These are phyloP conservation scores for Phytophthora megakarya DNA, from an alignment of 352 stramenopile species.

Conservation along the genomic window DNA sequence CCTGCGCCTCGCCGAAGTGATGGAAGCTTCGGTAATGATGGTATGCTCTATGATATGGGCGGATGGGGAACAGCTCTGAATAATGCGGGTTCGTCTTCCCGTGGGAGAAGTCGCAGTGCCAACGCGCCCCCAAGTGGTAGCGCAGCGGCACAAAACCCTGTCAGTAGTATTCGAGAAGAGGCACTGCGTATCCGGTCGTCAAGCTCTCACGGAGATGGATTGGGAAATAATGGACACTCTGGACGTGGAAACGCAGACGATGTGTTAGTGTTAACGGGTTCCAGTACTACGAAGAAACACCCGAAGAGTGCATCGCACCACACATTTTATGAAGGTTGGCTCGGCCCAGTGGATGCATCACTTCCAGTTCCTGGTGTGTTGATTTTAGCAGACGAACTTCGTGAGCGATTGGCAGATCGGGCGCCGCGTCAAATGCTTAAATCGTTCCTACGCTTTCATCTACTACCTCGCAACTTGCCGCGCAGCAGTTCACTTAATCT, in stretches of 20 bases:
- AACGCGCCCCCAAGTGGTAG: constrained; percentile 18
- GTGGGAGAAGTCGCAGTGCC: constrained; percentile 27
- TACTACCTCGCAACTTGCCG: constrained; percentile 64
- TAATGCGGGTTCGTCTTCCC: constrained; percentile 17
- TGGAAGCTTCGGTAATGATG: constrained; percentile 37
- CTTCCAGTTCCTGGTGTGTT: constrained; percentile 74
- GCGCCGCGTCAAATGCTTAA: constrained; percentile 43
- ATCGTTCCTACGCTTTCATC: constrained; percentile 50
- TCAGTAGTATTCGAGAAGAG: constrained; percentile 73
- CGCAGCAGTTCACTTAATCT: constrained; percentile 58
- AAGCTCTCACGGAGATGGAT: constrained; percentile 40
- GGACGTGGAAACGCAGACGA: constrained; percentile 38
- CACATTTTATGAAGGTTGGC: constrained; percentile 73
- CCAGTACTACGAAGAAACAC: constrained; percentile 26
- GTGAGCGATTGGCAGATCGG: constrained; percentile 59
- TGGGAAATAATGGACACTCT: constrained; percentile 31
- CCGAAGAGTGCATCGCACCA: constrained; percentile 35
- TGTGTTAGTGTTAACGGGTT: constrained; percentile 31
- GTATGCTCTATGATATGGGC: constrained; percentile 43
- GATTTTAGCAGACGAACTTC: constrained; percentile 69
- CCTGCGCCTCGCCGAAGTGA: constrained; percentile 23
- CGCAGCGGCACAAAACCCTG: constrained; percentile 16
- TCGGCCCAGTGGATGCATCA: constrained; percentile 72
- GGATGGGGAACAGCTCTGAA: constrained; percentile 38
- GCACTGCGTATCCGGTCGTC: constrained; percentile 67